Evolutionary conservation across 2,329 filamentous ascomycete species (phyloP).

Genomic region (Neonectria coccinea): DNA sequence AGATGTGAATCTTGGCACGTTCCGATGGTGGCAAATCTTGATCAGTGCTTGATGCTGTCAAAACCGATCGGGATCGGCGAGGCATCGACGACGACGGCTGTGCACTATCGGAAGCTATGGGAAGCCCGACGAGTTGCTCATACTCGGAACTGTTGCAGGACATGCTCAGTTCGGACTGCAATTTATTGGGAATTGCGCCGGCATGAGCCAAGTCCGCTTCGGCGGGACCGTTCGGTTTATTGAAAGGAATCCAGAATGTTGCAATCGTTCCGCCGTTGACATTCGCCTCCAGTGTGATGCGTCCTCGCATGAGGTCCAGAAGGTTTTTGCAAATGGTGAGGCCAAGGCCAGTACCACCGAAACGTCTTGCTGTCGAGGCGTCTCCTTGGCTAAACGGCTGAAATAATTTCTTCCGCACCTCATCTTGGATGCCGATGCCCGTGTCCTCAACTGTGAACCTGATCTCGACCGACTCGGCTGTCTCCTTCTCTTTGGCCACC

Average conservation of each 20-base stretch:
- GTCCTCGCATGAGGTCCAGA: conserved; percentile 81
- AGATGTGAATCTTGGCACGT: conserved; percentile 72
- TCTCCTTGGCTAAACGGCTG: conserved; percentile 87
- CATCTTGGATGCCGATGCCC: conserved; percentile 84
- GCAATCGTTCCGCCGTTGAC: conserved; percentile 78
- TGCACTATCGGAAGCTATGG: conserved; percentile 46
- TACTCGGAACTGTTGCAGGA: conserved; percentile 77
- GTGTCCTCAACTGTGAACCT: conserved; percentile 81
- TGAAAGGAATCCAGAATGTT: conserved; percentile 82
- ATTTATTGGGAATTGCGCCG: conserved; percentile 73
- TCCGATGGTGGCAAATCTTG: conserved; percentile 67
- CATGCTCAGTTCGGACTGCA: conserved; percentile 72
- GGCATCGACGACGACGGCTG: conserved; percentile 38
- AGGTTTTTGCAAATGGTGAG: conserved; percentile 86
- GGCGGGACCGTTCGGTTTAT: conserved; percentile 68
- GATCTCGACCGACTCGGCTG: conserved; percentile 72
- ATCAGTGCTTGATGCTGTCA: conserved; percentile 52
- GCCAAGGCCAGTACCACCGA: conserved; percentile 82
- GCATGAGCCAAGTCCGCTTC: conserved; percentile 68
- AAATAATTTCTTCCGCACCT: conserved; percentile 78
- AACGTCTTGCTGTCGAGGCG: conserved; percentile 81
- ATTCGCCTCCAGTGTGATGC: conserved; percentile 76
- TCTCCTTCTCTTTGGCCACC: conserved; percentile 73
- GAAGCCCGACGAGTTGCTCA: conserved; percentile 60
- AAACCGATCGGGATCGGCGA: conserved; percentile 50